These are phyloP conservation scores for Curvularia spicifera DNA, from an alignment of 2,329 filamentous ascomycete genomes.

Conservation along the genomic window DNA sequence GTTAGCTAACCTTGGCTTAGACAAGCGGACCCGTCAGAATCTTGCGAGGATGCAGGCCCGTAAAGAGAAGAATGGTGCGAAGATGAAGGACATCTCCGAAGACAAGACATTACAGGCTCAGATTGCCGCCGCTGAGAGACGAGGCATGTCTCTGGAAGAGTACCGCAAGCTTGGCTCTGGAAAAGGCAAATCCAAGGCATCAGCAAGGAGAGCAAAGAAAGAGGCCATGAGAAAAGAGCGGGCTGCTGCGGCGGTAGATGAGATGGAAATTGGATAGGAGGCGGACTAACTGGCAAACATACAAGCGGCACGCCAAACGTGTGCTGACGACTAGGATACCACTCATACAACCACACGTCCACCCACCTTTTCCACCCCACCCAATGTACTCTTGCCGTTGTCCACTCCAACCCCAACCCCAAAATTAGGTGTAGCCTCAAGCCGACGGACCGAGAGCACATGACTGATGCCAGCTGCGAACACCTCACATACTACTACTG, in stretches of 20 bases:
- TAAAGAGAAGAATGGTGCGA: constrained; percentile 15
- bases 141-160: constrained; percentile 22
- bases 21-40: constrained; percentile 30
- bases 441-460: not conserved
- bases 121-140: constrained; percentile 23
- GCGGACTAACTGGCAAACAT: not conserved
- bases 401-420: not conserved
- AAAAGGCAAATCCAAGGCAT: constrained; percentile 9
- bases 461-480: not conserved
- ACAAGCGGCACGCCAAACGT: not conserved
- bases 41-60: constrained; percentile 29
- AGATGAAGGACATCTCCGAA: constrained; percentile 13
- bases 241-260: constrained; percentile 8
- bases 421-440: not conserved
- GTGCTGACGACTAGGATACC: not conserved
- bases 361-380: no score
- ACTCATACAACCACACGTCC: not conserved
- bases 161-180: constrained; percentile 15
- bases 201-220: constrained; percentile 12
- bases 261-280: constrained; percentile 18
- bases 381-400: not conserved
- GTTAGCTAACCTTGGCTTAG: constrained; percentile 10
- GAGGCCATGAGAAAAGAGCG: constrained; percentile 5
- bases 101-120: constrained; percentile 19
- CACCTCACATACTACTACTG: constrained; percentile 1